Conservation (phyloP, 768 basidiomycete genomes). For the Rhodosporidiobolus odoratus region DNA sequence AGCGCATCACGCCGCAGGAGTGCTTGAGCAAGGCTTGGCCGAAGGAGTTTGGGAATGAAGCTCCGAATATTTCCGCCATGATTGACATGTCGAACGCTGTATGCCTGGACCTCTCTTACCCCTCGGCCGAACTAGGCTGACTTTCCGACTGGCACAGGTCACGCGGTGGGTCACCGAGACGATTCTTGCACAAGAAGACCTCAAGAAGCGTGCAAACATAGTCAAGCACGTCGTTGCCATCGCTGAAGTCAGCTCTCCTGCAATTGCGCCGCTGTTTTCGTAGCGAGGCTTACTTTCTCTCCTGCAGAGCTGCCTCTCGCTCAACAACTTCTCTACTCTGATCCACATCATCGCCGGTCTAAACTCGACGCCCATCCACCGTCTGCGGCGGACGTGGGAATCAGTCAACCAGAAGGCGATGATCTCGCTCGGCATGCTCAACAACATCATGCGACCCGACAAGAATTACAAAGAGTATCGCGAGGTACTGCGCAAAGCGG, state of each 20-base stretch:
- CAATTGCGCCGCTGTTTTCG: neutral
- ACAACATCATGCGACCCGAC: conserved; percentile 83
- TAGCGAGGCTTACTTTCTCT: neutral
- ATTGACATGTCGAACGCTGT: conserved; percentile 85
- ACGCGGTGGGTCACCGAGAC: conserved; percentile 87
- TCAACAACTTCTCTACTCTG: conserved; percentile 97
- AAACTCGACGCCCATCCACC: conserved; percentile 85
- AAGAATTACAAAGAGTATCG: conserved; percentile 93
- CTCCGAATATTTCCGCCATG: conserved; percentile 72
- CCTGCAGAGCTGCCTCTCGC: conserved; percentile 68
- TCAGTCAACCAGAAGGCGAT: conserved; percentile 70
- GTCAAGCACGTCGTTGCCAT: conserved; percentile 87
- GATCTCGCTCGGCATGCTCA: conserved; percentile 68
- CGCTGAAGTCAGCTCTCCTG: conserved; percentile 67
- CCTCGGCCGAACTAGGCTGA: neutral
- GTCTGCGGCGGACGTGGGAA: conserved; percentile 90
- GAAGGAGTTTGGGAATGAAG: conserved; percentile 56
- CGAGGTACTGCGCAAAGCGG: conserved; percentile 69
- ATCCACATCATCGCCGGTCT: conserved; percentile 90
- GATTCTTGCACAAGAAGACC: conserved; percentile 71
- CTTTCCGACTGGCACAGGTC: conserved; percentile 55
- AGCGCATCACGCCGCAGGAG: conserved; percentile 81
- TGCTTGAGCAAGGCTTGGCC: conserved; percentile 70
- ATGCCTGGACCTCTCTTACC: conserved; percentile 36
- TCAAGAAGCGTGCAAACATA: conserved; percentile 68